Percentiles rank a stretch among this genome's conserved stretches.
Conservation (phyloP, 225 moss, liverwort and hornwort species). For the Marchantia paleacea region DNA sequence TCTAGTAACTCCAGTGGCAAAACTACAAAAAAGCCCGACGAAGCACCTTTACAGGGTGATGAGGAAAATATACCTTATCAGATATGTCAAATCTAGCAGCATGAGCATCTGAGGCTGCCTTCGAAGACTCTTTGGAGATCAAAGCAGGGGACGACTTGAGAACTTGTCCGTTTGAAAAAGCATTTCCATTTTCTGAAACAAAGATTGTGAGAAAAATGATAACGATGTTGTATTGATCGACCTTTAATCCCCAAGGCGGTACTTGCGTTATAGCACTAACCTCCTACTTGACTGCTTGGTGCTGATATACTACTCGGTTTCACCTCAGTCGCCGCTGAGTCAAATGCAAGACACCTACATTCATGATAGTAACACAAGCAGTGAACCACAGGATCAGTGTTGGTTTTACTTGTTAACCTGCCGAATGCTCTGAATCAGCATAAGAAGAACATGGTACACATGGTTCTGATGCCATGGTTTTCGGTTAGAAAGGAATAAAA, state of each 20-base stretch:
- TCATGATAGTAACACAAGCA: background rate
- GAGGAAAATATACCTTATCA: constrained; percentile 31
- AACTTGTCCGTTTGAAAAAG: constrained; percentile 4
- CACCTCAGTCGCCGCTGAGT: constrained; percentile 23
- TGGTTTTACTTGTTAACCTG: background rate
- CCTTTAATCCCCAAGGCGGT: background rate
- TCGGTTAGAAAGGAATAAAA: background rate
- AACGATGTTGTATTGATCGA: background rate
- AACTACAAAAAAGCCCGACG: background rate
- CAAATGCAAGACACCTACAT: constrained; percentile 44
- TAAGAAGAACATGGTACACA: background rate
- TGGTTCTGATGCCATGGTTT: background rate
- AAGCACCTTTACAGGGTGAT: background rate
- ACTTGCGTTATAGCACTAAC: constrained; percentile 6
- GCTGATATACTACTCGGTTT: background rate
- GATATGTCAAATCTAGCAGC: constrained; percentile 39
- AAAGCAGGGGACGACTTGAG: background rate
- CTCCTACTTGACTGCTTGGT: constrained; percentile 4
- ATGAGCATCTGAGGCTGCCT: constrained; percentile 34
- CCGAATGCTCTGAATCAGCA: background rate
- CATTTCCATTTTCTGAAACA: constrained; percentile 14
- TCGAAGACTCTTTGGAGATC: background rate
- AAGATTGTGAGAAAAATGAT: background rate
- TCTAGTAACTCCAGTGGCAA: background rate
- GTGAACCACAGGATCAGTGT: no score